Evolutionary conservation across 192 early-diverging fungal genomes (phyloP).

Genomic region (Linnemannia elongata): DNA sequence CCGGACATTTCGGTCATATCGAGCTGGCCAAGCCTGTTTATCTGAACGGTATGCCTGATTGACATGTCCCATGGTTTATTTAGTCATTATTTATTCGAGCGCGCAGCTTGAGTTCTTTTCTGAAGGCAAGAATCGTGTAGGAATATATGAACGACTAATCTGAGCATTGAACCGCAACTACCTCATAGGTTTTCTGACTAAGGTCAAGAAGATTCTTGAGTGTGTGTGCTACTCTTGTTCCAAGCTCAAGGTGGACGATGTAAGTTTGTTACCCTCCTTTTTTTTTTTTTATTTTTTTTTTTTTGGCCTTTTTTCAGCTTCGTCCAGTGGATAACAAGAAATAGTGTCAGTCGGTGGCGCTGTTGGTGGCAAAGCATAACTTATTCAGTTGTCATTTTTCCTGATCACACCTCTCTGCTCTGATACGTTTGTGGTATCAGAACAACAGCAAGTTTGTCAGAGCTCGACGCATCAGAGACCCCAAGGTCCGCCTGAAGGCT

Average conservation of each 20-base stretch:
- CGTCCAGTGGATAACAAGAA: not conserved
- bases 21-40: conserved; percentile 96
- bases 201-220: conserved; percentile 97
- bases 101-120: not conserved
- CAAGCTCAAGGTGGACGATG: conserved; percentile 90
- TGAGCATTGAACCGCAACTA: conserved; percentile 1
- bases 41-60: conserved; percentile 79
- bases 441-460: conserved; percentile 76
- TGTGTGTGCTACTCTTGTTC: conserved; percentile 96
- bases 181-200: conserved; percentile 84
- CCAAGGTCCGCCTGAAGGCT: conserved; percentile 81
- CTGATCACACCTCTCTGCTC: not conserved
- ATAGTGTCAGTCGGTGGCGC: not conserved
- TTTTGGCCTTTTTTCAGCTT: not conserved
- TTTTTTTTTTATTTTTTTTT: not conserved
- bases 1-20: conserved; percentile 98
- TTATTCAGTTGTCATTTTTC: not conserved
- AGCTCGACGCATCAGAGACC: conserved; percentile 74
- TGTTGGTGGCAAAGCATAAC: not conserved
- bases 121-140: not conserved
- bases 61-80: not conserved
- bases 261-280: conserved; percentile 42
- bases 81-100: not conserved
- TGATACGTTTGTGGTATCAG: conserved; percentile 41
- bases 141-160: conserved; percentile 5